Conservation (phyloP, 2,329 filamentous ascomycete genomes). For the Diatrype stigma region DNA sequence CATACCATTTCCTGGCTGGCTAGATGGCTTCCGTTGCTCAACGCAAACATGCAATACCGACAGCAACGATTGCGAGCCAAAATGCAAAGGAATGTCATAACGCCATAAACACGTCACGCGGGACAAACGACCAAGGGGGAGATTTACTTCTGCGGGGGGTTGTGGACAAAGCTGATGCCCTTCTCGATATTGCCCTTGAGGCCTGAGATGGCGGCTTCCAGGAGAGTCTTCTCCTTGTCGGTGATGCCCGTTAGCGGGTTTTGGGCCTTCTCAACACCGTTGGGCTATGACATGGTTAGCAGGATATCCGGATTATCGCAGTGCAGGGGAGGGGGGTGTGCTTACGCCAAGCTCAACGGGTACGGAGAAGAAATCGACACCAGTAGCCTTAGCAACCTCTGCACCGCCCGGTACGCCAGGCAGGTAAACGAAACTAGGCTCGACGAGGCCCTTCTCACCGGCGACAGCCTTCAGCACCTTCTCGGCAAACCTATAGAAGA, state of each 20-base stretch:
- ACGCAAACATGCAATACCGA: background rate
- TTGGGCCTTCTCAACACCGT: slow-evolving; percentile 79
- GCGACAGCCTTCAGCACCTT: slow-evolving; percentile 83
- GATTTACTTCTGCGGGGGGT: slow-evolving; percentile 81
- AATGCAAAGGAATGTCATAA: slow-evolving; percentile 6
- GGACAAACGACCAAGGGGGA: slow-evolving; percentile 14
- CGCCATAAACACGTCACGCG: slow-evolving; percentile 1
- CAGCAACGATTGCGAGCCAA: background rate
- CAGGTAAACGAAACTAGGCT: slow-evolving; percentile 95
- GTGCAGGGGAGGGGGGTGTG: slow-evolving; percentile 18
- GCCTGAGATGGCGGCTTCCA: slow-evolving; percentile 70
- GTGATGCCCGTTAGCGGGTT: slow-evolving; percentile 75
- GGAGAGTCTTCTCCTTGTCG: slow-evolving; percentile 83
- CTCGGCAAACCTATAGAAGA: slow-evolving; percentile 71
- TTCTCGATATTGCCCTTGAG: slow-evolving; percentile 92
- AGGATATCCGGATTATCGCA: background rate
- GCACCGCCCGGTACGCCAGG: slow-evolving; percentile 84
- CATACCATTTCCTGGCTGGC: slow-evolving; percentile 9
- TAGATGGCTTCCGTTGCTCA: background rate
- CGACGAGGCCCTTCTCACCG: slow-evolving; percentile 88
- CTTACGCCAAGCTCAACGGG: slow-evolving; percentile 93
- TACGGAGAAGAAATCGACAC: slow-evolving; percentile 91
- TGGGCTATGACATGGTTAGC: slow-evolving; percentile 50
- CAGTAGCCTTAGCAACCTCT: slow-evolving; percentile 77
- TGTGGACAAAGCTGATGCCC: slow-evolving; percentile 85